These are phyloP conservation scores for Conringia planisiliqua DNA, from an alignment of 345 rosid species.

Conservation along the genomic window DNA sequence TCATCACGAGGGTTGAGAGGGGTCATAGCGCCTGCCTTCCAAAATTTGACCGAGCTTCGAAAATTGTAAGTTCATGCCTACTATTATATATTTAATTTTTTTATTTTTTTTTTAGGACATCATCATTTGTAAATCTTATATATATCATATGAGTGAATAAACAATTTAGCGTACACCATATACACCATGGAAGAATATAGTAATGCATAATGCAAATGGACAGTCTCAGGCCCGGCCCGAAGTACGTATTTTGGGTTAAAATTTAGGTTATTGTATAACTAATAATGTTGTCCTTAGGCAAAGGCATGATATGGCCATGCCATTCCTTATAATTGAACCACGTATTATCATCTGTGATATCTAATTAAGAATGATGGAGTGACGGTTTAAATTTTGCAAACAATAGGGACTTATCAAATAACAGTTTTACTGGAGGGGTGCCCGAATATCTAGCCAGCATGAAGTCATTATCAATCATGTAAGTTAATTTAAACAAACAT, in stretches of 20 bases:
- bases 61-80: neutral
- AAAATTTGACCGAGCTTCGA: conserved; percentile 26
- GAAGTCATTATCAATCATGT: conserved; percentile 34
- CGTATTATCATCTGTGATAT: neutral
- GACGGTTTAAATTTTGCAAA: neutral
- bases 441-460: conserved; percentile 35
- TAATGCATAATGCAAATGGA: too few species aligned
- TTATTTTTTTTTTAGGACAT: too few species aligned
- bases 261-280: too few species aligned
- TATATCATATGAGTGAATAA: too few species aligned
- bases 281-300: too few species aligned
- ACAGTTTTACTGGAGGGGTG: conserved; percentile 39
- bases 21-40: conserved; percentile 18
- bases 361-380: neutral
- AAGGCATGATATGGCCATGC: neutral
- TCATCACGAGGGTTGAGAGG: conserved; percentile 41
- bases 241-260: too few species aligned
- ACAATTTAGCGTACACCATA: too few species aligned
- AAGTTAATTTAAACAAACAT: conserved; percentile 17
- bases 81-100: too few species aligned
- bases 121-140: too few species aligned
- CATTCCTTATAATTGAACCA: neutral
- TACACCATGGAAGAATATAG: too few species aligned
- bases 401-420: conserved; percentile 45
- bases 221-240: too few species aligned